Percentiles rank a stretch among this genome's conserved stretches.
phyloP scores from a whole-genome alignment of 345 rosid species.

The Dipteronia sinensis region DNA sequence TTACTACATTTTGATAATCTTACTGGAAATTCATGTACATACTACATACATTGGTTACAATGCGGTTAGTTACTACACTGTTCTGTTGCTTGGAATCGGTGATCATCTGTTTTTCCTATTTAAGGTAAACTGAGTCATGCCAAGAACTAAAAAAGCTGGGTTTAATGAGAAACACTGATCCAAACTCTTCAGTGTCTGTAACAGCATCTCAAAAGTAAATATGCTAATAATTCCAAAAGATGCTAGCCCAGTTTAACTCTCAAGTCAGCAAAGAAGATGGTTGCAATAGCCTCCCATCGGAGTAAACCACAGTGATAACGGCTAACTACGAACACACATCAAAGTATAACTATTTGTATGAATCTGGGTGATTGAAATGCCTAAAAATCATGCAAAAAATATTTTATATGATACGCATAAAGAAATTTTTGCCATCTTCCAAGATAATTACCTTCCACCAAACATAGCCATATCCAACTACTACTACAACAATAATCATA shows the following conservation, averaged over 20 bases:
- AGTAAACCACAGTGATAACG: not conserved
- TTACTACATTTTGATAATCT: too few relatives aligned
- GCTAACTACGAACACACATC: not conserved
- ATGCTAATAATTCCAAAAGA: not conserved
- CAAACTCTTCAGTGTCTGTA: too few relatives aligned
- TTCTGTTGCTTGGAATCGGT: too few relatives aligned
- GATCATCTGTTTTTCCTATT: too few relatives aligned
- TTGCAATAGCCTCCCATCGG: not conserved
- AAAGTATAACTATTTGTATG: not conserved
- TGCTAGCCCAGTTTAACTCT: not conserved
- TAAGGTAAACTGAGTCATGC: too few relatives aligned
- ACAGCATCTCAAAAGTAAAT: not conserved
- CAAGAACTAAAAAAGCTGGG: too few relatives aligned
- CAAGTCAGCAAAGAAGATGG: not conserved
- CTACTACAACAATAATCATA: conserved; percentile 48
- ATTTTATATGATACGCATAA: not conserved
- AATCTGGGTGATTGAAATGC: not conserved
- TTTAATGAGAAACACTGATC: too few relatives aligned
- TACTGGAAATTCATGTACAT: too few relatives aligned
- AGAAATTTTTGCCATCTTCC: not conserved
- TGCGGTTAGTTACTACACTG: too few relatives aligned
- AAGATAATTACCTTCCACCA: conserved; percentile 75
- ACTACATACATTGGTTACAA: too few relatives aligned
- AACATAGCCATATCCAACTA: conserved; percentile 67
- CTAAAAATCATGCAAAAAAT: not conserved